Evolutionary conservation across 768 basidiomycete species (phyloP).

Genomic region (Roridomyces roridus): DNA sequence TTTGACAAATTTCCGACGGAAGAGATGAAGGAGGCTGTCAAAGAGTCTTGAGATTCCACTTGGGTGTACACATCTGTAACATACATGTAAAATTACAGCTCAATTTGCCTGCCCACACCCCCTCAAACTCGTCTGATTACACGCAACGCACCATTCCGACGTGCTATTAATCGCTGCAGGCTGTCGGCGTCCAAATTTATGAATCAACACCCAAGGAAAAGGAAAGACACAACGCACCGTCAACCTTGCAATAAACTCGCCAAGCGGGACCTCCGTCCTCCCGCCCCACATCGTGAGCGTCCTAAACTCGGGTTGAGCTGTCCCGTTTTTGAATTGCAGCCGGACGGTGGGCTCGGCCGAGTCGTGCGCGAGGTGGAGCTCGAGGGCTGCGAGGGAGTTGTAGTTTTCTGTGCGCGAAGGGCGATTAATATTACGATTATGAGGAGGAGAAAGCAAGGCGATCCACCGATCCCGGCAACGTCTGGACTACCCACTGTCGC

Average conservation of each 20-base stretch:
- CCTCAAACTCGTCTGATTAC: slow-evolving; percentile 46
- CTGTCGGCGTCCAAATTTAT: slow-evolving; percentile 25
- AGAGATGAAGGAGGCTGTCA: slow-evolving; percentile 50
- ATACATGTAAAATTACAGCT: no score
- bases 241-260: slow-evolving; percentile 44
- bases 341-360: slow-evolving; percentile 45
- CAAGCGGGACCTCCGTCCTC: slow-evolving; percentile 41
- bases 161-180: slow-evolving; percentile 50
- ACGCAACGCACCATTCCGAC: slow-evolving; percentile 50
- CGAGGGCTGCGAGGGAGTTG: slow-evolving; percentile 48
- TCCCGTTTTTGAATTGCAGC: slow-evolving; percentile 59
- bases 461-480: slow-evolving; percentile 45
- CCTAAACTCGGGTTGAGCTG: slow-evolving; percentile 38
- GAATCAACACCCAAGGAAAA: not conserved
- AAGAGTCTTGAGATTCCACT: slow-evolving; percentile 6
- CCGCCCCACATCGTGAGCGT: slow-evolving; percentile 43
- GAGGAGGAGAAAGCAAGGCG: slow-evolving; percentile 20
- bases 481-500: slow-evolving; percentile 43
- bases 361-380: slow-evolving; percentile 37
- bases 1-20: slow-evolving; percentile 63
- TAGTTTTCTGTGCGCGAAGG: slow-evolving; percentile 39
- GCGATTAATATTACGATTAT: not conserved
- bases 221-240: slow-evolving; percentile 33
- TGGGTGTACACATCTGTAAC: no score
- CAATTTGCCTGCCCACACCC: no score